Base-by-base conservation (phyloP, 805 yeast species). In the Zygosaccharomyces gambellarensis region DNA sequence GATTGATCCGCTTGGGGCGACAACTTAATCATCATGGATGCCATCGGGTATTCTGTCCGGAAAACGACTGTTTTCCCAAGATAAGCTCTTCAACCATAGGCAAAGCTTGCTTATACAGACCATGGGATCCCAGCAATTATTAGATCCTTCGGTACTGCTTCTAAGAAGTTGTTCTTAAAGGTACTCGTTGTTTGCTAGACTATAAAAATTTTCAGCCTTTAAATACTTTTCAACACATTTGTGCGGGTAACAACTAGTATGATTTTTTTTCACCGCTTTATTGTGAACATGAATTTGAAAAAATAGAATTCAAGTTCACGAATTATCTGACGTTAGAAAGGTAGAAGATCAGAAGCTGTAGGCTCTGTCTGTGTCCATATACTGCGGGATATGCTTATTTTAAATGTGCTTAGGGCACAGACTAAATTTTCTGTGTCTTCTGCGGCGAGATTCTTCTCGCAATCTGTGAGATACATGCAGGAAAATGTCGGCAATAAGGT, bases 1-100 rank as follows among this genome's bases (percentile, higher is more conserved):
- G 41, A 51, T 55, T 54, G 65, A 61, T 66, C 71, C 71, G 71
- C 62, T 63, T 68, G 71, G 71, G 71, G 71, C 71, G 71, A 68
- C 71, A 68, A 63, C 71, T 50, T 49, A 55, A 68, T 67, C 71
- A 65, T 64, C 72, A 62, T 25, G 17, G 17, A 42, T 30, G 45
- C 36, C 45, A 17, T 14, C 34, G 45, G 34, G 45, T 31, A 42
- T 42, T 42, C 45, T 42, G 38, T 30, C 45, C 11, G 27, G 45
- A 42, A 42, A 42, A 42, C 45, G 2, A 21, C 45, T 42, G 45
- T 42, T 42, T 42, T 42, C 45, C 52, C 45, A 46, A 43, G 53
- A 43, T 9, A 21, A 43, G 29, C 31, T 29, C 39, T 12, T n/a
- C 25, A 28, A 10, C 25, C 36, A 6, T 8, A 42, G 27, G 34